Base-by-base conservation (phyloP, 805 yeast genomes). In the Tetrapisispora taiwanensis region DNA sequence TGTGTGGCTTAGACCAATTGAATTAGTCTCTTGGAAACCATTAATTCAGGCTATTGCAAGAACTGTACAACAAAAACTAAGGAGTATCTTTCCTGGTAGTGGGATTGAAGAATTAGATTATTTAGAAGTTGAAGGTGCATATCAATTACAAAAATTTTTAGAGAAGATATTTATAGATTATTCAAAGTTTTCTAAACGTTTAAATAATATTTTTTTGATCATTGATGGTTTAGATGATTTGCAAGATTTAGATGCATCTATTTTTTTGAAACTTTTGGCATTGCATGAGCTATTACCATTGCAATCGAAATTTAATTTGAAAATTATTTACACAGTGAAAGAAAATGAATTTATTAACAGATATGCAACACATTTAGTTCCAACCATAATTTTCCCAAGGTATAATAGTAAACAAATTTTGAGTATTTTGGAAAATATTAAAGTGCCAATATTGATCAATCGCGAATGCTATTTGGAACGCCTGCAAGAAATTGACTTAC, bases 21-120 rank as follows among this genome's bases (percentile, higher is more conserved):
- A 60, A 39, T 43, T 57, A 26, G 63, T 62, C 7, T 48, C 62
- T 4, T 54, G 64, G 63, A 62, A 61, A 45, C 59, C 63, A 3
- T 46, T 61, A 10, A 42, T 60, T 42, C 63, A 58, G 44, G 58
- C 59, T 0, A 52, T 60, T 7, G 53, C 59, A 3, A 55, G 62
- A 40, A 44, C 45, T 6, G 44, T 56, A 9, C 60, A 59, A 36
- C 33, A 41, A 28, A 51, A 51, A 13, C 30, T 62, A 36, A 44
- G 39, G 31, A 35, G 33, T 1, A 14, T 38, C n/a, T 52, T 46
- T 30, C 56, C 58, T 1, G 46, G 47, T 10, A 26, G 47, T 12
- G 27, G 30, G 20, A 30, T 33, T 10, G 43, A 45, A 20, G 49
- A 48, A 27, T 46, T 46, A 14, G 65, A 62, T 46, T 55, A 62